Evolutionary conservation across 179 eudicot species (phyloP).

Genomic region (Patellifolia procumbens): DNA sequence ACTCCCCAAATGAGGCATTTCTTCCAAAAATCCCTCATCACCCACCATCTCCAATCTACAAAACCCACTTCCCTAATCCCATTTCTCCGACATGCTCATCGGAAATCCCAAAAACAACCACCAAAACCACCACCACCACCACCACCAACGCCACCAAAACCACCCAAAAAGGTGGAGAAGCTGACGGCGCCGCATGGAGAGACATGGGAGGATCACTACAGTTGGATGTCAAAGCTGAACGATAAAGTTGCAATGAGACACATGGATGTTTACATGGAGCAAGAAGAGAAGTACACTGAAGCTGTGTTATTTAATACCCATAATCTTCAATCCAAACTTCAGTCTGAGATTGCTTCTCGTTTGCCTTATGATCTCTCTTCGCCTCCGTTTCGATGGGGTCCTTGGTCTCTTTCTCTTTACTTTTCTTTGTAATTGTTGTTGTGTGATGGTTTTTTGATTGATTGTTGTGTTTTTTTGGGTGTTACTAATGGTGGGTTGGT

Average conservation of each 20-base stretch:
- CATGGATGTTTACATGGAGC: constrained; percentile 94
- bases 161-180: constrained; percentile 63
- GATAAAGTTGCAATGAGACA: constrained; percentile 96
- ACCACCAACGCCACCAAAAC: constrained; percentile 75
- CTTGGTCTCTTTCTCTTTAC: constrained; percentile 56
- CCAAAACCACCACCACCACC: constrained; percentile 47
- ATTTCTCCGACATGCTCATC: constrained; percentile 40
- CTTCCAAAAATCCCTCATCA: constrained; percentile 4
- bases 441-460: neutral
- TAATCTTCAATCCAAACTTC: constrained; percentile 66
- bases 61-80: neutral
- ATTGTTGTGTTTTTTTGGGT: neutral
- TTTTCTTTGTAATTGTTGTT: neutral
- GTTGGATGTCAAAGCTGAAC: constrained; percentile 87
- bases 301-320: constrained; percentile 74
- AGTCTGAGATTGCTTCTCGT: constrained; percentile 85
- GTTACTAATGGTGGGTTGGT: neutral
- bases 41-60: constrained; percentile 1
- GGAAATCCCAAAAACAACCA: constrained; percentile 47
- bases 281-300: constrained; percentile 95
- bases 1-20: neutral
- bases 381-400: constrained; percentile 87
- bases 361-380: constrained; percentile 76
- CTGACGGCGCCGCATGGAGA: constrained; percentile 50
- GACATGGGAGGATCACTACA: constrained; percentile 79